Conservation (phyloP, 805 yeast species). For the Saccharomycopsis schoenii region DNA sequence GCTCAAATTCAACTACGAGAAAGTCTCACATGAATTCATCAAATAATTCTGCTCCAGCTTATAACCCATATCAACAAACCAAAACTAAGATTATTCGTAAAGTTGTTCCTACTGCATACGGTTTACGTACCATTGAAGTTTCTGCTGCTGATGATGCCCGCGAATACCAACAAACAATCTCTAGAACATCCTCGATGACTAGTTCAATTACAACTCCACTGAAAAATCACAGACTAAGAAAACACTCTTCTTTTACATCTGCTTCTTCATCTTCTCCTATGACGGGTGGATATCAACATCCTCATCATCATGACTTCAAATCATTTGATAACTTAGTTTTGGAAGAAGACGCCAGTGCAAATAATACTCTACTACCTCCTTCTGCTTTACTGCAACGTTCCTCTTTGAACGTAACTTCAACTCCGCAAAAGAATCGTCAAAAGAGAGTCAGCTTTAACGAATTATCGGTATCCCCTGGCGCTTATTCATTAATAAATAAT, state of each 20-base stretch:
- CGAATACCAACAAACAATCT: neutral
- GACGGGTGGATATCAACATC: neutral
- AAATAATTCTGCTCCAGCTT: neutral
- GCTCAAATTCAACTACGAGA: neutral
- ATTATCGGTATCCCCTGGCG: neutral
- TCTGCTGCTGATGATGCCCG: constrained; percentile 7
- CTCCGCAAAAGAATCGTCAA: neutral
- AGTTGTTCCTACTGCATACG: constrained; percentile 17
- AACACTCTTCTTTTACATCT: constrained; percentile 6
- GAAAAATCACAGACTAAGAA: neutral
- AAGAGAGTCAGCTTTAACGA: constrained; percentile 3
- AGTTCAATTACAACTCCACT: neutral
- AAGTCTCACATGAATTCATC: neutral
- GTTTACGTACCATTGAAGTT: constrained; percentile 16
- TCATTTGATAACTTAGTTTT: neutral
- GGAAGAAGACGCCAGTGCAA: neutral
- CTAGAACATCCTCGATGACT: constrained; percentile 8
- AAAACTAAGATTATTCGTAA: constrained; percentile 12
- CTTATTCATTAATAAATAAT: neutral
- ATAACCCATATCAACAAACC: neutral
- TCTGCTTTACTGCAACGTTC: neutral
- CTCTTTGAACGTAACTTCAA: neutral
- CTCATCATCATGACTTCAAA: neutral
- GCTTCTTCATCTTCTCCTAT: neutral
- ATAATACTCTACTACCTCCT: neutral